Evolutionary conservation across 192 early-diverging fungal species (phyloP).

Genomic region (Backusella circina): DNA sequence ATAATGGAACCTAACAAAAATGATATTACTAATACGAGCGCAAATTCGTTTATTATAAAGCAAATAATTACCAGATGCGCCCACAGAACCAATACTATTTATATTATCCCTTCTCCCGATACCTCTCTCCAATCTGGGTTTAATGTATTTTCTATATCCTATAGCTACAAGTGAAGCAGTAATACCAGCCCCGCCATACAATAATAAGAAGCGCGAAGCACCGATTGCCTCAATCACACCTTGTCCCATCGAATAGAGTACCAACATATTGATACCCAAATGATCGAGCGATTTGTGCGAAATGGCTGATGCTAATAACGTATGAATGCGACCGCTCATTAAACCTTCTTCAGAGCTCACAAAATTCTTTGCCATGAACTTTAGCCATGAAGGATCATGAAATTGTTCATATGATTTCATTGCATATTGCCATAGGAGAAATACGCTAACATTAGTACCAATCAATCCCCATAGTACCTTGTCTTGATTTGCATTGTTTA

Average conservation of each 20-base stretch:
- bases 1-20: slow-evolving; percentile 27
- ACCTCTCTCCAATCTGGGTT: slow-evolving; percentile 26
- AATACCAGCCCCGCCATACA: slow-evolving; percentile 41
- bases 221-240: slow-evolving; percentile 41
- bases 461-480: slow-evolving; percentile 39
- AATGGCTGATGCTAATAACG: slow-evolving; percentile 41
- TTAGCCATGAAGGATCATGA: slow-evolving; percentile 29
- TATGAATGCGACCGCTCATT: slow-evolving; percentile 39
- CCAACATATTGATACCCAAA: slow-evolving; percentile 45
- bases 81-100: slow-evolving; percentile 37
- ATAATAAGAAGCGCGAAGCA: slow-evolving; percentile 36
- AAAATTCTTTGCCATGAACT: slow-evolving; percentile 46
- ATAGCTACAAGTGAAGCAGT: slow-evolving; percentile 34
- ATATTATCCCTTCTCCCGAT: not conserved
- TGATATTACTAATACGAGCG: not conserved
- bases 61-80: slow-evolving; percentile 40
- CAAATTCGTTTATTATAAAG: not conserved
- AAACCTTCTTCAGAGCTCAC: slow-evolving; percentile 33
- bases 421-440: slow-evolving; percentile 46
- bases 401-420: slow-evolving; percentile 36
- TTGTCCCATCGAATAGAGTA: slow-evolving; percentile 43
- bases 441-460: slow-evolving; percentile 40
- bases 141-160: slow-evolving; percentile 35
- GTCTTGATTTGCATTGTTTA: slow-evolving; percentile 27
- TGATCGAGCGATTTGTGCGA: slow-evolving; percentile 44